These are phyloP conservation scores for Eimeria falciformis DNA, from an alignment of 169 alveolate species.

Conservation along the genomic window DNA sequence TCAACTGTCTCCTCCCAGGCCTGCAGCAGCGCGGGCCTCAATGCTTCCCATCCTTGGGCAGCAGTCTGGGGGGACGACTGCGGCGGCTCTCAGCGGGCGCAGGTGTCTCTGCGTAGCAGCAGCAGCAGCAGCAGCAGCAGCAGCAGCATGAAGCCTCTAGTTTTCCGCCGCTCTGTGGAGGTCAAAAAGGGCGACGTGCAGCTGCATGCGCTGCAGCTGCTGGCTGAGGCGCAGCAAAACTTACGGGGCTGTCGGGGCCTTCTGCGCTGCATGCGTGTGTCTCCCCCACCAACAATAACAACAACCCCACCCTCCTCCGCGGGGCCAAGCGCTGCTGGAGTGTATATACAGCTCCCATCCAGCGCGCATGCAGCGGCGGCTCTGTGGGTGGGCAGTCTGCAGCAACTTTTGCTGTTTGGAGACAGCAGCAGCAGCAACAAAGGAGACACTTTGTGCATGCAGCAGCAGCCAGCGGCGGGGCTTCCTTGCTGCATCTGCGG, in stretches of 20 bases:
- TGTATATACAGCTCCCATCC: constrained; percentile 11
- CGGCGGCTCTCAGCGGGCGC: constrained; percentile 13
- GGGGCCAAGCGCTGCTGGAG: not conserved
- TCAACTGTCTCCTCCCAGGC: too few relatives aligned
- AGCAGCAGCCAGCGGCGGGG: not conserved
- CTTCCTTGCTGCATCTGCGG: constrained; percentile 21
- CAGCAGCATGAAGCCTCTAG: too few relatives aligned
- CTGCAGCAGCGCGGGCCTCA: too few relatives aligned
- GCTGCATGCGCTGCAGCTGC: constrained; percentile 3
- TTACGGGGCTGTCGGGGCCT: not conserved
- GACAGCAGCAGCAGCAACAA: constrained; percentile 16
- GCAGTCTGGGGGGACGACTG: too few relatives aligned
- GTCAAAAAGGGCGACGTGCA: too few relatives aligned
- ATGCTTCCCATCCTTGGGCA: too few relatives aligned
- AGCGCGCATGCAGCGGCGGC: not conserved
- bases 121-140: not conserved
- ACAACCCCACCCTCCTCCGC: not conserved
- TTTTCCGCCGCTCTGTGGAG: too few relatives aligned
- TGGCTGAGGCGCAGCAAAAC: not conserved
- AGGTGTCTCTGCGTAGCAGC: not conserved
- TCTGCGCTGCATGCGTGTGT: not conserved
- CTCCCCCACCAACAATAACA: too few relatives aligned
- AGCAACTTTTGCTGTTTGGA: not conserved
- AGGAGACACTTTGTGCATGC: not conserved
- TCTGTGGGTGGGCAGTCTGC: constrained; percentile 42